Evolutionary conservation across 352 stramenopile species (phyloP), one percentile per base, ranked within the genome.

Genomic region (Pythium folliculosum): DNA sequence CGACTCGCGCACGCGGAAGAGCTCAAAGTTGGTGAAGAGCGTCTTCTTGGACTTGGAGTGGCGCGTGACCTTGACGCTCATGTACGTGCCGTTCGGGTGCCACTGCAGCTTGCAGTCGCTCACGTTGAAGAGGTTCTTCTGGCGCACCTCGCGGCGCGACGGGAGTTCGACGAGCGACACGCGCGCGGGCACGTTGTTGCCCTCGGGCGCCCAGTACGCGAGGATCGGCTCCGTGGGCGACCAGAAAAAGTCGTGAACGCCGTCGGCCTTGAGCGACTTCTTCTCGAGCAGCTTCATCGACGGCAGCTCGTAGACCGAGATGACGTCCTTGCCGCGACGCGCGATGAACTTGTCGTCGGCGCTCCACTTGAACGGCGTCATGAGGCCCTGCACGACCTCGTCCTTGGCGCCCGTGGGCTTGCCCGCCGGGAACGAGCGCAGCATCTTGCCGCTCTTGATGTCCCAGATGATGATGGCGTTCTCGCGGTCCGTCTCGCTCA

Each of bases 91-190:
- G 65, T 98, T 92, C 69, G 97, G 86, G 71, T 99, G 97, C 96
- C 96, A 99, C 52, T 97, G 90, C 76, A 99, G 89, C 73, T 96
- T 90, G 70, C 86, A 94, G 67, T 98, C 95, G 69, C 85, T 93
- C 45, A 99, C 96, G 70, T 99, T 98, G 77, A 99, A 98, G 40
- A 99, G 70, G 82, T 99, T 99, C 89, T 99, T 99, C 77, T 98
- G 95, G 44, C 97, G 92, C 47, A 99, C 82, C 66, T 99, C 96
- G 30, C 93, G 95, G 54, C 97, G 82, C 49, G 84, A 97, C 17
- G 97, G 97, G 25, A 99, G 77, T 73, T 99, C 92, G 44, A 99
- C 95, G 17, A 99, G 78, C 62, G 97, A 97, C 53, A 99, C 97
- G 70, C 98, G 91, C 40, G 97, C 97, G 0, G 97, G 97, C 56